These are phyloP conservation scores for Orychophragmus violaceus DNA, from an alignment of 345 rosid genomes.

Conservation along the genomic window DNA sequence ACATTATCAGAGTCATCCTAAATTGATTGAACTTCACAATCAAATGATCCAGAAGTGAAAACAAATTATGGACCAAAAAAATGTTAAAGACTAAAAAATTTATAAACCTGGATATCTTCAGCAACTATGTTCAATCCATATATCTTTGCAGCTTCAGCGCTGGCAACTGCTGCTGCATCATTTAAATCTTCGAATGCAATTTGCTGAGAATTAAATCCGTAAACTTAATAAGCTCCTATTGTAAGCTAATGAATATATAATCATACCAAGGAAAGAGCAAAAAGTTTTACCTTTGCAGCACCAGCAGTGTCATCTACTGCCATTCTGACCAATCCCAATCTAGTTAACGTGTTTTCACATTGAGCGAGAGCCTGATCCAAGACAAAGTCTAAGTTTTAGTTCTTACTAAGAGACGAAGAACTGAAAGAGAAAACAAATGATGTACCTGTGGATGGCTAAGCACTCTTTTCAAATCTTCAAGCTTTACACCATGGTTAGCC, in stretches of 20 bases:
- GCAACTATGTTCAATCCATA: conserved; percentile 86
- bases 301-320: conserved; percentile 96
- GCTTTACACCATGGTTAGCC: conserved; percentile 77
- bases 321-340: conserved; percentile 76
- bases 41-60: conserved; percentile 6
- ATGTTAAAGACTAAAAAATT: neutral
- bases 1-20: conserved; percentile 89
- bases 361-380: conserved; percentile 88
- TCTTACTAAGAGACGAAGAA: neutral
- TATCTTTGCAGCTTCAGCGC: conserved; percentile 72
- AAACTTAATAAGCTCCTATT: conserved; percentile 6
- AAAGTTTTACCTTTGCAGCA: conserved; percentile 72
- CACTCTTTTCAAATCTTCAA: conserved; percentile 77
- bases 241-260: neutral
- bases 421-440: neutral
- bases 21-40: conserved; percentile 19
- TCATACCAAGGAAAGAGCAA: neutral
- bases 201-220: conserved; percentile 35
- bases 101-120: conserved; percentile 80
- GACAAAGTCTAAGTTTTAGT: neutral
- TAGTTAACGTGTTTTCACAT: conserved; percentile 85
- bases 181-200: conserved; percentile 56
- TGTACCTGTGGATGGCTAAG: conserved; percentile 97
- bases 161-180: conserved; percentile 92
- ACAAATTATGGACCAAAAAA: neutral